Base-by-base conservation (phyloP, 139 green algal species). In the Micromonas commoda region DNA sequence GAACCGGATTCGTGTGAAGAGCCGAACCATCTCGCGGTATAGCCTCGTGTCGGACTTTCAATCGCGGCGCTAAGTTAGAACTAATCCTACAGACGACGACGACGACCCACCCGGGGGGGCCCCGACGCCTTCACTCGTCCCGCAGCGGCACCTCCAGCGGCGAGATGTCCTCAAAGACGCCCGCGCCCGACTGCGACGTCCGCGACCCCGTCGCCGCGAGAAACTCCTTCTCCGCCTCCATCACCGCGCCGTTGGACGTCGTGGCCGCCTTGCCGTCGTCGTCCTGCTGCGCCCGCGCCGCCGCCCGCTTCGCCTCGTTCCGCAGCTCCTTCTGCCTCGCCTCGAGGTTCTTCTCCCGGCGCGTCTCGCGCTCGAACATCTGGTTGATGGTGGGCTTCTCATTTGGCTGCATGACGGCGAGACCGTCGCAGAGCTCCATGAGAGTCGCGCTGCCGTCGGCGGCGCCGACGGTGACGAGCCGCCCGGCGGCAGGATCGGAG, bases 311-410 rank as follows among this genome's bases (percentile, higher is more conserved):
- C 31, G 71, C 71, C 71, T 76, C 80, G 29, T 90, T 81, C 85
- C 93, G 94, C 71, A 90, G 86, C 82, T 97, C 93, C 84, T 95
- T 96, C 53, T 86, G 86, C 0, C 85, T 88, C 85, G 96, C 96
- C 70, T 97, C 93, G 57, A 97, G 76, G 77, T 96, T 96, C 85
- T 94, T 97, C 84, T 97, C 93, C 2, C 87, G 74, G 75, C 77
- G 87, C 9, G 79, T 86, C 76, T 92, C 88, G 1, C 84, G 74
- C 64, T 92, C 88, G 37, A 92, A 85, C 71, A 90, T 87, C 64
- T 82, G 82, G 76, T 87, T 85, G 69, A 96, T 90, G 37, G 74
- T 77, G 51, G 87, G 73, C 85, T 94, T 94, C 85, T 97, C 93
- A 39, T 90, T 92, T 31, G 86, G 86, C 67, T 91, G 88, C 73